These are phyloP conservation scores for Gelatoporia subvermispora DNA, from an alignment of 768 basidiomycete species.

Conservation along the genomic window DNA sequence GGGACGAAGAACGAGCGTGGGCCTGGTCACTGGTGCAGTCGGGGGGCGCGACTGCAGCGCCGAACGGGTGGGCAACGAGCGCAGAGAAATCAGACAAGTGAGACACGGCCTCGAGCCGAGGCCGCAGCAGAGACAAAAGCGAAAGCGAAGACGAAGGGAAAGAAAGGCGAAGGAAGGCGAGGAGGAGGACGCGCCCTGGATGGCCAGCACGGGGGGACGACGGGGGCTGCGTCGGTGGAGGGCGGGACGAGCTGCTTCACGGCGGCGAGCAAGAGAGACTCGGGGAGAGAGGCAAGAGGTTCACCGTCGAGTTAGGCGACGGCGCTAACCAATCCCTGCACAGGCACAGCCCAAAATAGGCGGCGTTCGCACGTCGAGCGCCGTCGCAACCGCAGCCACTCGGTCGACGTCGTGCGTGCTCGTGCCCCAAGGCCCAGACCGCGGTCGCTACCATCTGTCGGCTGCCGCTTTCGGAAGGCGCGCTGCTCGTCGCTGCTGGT, in stretches of 20 bases:
- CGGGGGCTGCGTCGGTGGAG: not conserved
- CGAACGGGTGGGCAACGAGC: too few relatives aligned
- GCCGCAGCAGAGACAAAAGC: constrained; percentile 7
- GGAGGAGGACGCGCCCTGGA: constrained; percentile 19
- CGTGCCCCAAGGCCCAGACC: too few relatives aligned
- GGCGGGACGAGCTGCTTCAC: not conserved
- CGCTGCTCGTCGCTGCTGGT: too few relatives aligned
- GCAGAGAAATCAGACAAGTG: not conserved
- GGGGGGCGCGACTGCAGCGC: too few relatives aligned
- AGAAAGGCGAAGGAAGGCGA: constrained; percentile 16
- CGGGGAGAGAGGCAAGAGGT: not conserved
- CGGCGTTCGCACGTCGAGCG: too few relatives aligned
- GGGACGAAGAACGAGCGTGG: constrained; percentile 3
- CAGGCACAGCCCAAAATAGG: too few relatives aligned
- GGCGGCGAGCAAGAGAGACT: not conserved
- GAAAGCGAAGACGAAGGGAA: constrained; percentile 4
- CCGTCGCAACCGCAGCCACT: too few relatives aligned
- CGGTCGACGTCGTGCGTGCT: too few relatives aligned
- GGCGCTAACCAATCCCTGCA: too few relatives aligned
- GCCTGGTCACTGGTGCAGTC: too few relatives aligned
- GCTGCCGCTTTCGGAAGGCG: too few relatives aligned
- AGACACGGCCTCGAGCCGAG: not conserved
- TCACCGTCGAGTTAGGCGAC: not conserved
- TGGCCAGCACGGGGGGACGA: constrained; percentile 27
- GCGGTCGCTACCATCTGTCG: too few relatives aligned